These are phyloP conservation scores for Crithidia expoeki DNA, from an alignment of 208 protist genomes.

Conservation along the genomic window DNA sequence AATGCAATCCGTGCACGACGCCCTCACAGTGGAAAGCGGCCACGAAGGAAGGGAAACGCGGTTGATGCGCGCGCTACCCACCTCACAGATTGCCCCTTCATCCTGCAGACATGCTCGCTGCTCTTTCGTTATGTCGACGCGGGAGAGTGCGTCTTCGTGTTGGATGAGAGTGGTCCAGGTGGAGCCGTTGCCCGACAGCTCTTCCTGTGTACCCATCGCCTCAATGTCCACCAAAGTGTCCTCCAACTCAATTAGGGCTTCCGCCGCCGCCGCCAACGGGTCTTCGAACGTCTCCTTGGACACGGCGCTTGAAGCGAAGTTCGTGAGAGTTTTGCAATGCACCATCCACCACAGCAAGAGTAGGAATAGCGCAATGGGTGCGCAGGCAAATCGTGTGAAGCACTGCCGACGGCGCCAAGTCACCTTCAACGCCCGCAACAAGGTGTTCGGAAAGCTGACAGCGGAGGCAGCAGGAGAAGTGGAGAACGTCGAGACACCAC, in stretches of 20 bases:
- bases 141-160: not conserved
- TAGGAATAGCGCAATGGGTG: not conserved
- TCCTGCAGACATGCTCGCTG: not conserved
- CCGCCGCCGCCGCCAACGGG: not conserved
- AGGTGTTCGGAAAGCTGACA: not conserved
- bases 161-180: not conserved
- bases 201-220: slow-evolving; percentile 3
- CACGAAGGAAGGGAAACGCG: not conserved
- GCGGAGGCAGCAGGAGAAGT: too few relatives aligned
- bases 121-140: not conserved
- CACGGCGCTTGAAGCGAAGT: not conserved
- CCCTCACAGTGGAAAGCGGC: not conserved
- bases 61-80: not conserved
- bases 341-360: not conserved
- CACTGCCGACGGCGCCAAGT: not conserved
- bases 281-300: too few relatives aligned
- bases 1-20: not conserved
- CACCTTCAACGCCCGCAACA: not conserved
- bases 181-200: not conserved
- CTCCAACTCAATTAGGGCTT: not conserved
- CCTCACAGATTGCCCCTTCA: not conserved
- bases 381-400: not conserved
- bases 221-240: not conserved
- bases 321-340: not conserved
- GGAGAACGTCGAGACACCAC: not conserved